A percentile compares a stretch with the other conserved stretches of the same genome.
phyloP scores from a whole-genome alignment of 1,139 yeast genomes.

The Blastobotrys malaysiensis region DNA sequence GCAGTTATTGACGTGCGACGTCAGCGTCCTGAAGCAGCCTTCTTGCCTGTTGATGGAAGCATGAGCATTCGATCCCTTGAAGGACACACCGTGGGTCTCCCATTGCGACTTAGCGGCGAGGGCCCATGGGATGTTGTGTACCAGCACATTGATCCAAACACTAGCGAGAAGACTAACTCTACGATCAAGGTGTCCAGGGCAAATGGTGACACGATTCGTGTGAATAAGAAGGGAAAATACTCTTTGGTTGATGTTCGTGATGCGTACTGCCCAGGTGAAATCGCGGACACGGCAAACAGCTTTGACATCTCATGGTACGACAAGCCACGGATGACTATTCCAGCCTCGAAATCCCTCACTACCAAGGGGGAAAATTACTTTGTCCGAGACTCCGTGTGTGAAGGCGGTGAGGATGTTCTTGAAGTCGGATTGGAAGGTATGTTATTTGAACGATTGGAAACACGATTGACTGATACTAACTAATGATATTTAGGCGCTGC shows the following conservation, averaged over 20 bases:
- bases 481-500: conserved; percentile 36
- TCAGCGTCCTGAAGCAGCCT: conserved; percentile 56
- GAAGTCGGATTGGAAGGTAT: conserved; percentile 51
- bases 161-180: conserved; percentile 15
- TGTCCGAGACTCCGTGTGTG: conserved; percentile 41
- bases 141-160: conserved; percentile 18
- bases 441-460: background rate
- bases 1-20: conserved; percentile 59
- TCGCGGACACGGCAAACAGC: conserved; percentile 27
- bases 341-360: conserved; percentile 29
- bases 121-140: conserved; percentile 47
- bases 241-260: conserved; percentile 53
- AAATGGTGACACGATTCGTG: conserved; percentile 36
- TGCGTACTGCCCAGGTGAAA: conserved; percentile 63
- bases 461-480: background rate
- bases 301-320: conserved; percentile 36
- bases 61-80: conserved; percentile 36
- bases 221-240: conserved; percentile 58
- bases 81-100: conserved; percentile 55
- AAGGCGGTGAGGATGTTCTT: conserved; percentile 44
- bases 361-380: conserved; percentile 24
- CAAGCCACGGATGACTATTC: conserved; percentile 48
- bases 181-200: conserved; percentile 17
- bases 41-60: conserved; percentile 37
- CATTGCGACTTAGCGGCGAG: conserved; percentile 51